Percentiles rank a stretch among this genome's conserved stretches.
Conservation (phyloP, 305 asterid genomes). For the Fraxinus paxiana region DNA sequence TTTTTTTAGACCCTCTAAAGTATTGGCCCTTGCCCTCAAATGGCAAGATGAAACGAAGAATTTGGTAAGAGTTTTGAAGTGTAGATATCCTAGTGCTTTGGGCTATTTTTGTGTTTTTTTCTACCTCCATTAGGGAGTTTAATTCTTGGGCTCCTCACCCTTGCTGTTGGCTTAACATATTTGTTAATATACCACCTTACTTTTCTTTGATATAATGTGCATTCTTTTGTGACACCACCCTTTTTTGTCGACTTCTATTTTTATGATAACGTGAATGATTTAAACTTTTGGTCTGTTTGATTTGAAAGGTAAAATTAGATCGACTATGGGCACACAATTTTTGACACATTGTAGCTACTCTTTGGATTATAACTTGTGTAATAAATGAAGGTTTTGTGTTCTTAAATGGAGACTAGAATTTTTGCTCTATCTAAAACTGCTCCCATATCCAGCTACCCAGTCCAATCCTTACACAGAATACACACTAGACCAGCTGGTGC, state of each 20-base stretch:
- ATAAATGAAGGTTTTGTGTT: neutral
- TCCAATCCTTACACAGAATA: neutral
- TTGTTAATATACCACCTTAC: neutral
- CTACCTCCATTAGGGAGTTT: neutral
- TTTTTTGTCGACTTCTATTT: neutral
- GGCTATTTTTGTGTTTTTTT: slow-evolving; percentile 2
- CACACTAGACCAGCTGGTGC: neutral
- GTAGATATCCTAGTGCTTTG: neutral
- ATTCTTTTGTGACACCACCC: neutral
- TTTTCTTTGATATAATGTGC: neutral
- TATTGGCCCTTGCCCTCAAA: neutral
- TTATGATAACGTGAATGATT: neutral
- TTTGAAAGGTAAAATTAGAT: neutral
- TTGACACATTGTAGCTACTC: neutral
- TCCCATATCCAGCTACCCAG: neutral
- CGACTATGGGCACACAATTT: neutral
- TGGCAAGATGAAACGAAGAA: neutral
- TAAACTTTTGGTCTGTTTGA: neutral
- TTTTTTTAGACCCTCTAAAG: neutral
- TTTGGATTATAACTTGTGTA: neutral
- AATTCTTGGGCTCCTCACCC: neutral
- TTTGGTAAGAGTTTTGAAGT: neutral
- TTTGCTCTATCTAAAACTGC: slow-evolving; percentile 2
- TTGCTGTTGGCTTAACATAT: neutral
- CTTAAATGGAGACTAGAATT: neutral